Evolutionary conservation across 352 stramenopile genomes (phyloP).

Genomic region (Pythium chondricola): DNA sequence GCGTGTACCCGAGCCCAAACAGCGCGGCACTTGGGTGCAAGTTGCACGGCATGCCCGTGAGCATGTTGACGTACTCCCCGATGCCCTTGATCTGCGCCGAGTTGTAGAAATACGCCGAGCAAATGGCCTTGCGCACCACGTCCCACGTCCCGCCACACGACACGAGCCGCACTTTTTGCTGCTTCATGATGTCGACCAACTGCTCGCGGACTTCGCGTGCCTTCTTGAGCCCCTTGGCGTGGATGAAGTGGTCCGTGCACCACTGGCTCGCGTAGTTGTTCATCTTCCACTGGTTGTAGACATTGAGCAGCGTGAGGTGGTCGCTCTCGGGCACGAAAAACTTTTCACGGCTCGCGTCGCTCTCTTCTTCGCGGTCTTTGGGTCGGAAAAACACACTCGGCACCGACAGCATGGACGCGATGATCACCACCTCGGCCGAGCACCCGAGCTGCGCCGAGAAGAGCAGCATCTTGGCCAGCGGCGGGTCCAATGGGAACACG

Average conservation of each 20-base stretch:
- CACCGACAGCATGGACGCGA: conserved; percentile 97
- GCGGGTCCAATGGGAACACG: conserved; percentile 97
- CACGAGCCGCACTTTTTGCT: conserved; percentile 89
- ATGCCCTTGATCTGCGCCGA: conserved; percentile 98
- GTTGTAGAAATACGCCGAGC: conserved; percentile 99
- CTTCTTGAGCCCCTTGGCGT: conserved; percentile 93
- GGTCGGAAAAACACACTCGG: conserved; percentile 96
- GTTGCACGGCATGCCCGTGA: conserved; percentile 96
- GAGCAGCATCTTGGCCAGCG: conserved; percentile 94
- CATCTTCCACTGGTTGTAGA: conserved; percentile 93
- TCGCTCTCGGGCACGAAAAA: conserved; percentile 99
- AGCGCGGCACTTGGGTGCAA: conserved; percentile 97
- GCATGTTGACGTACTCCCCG: conserved; percentile 99
- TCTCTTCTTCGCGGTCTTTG: conserved; percentile 97
- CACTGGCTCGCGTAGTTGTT: conserved; percentile 95
- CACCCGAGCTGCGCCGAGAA: conserved; percentile 93
- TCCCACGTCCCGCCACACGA: conserved; percentile 94
- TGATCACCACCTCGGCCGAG: conserved; percentile 92
- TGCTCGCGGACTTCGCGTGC: conserved; percentile 92
- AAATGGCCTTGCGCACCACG: conserved; percentile 97
- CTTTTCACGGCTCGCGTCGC: conserved; percentile 95
- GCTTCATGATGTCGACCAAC: conserved; percentile 98
- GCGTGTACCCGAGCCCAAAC: conserved; percentile 97
- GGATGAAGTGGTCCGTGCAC: conserved; percentile 96
- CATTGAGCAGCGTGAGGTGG: conserved; percentile 96